A percentile compares a stretch with the other conserved stretches of the same genome.
Conservation (phyloP, 2,329 filamentous ascomycete genomes). For the Cladobotryum protrusum region DNA sequence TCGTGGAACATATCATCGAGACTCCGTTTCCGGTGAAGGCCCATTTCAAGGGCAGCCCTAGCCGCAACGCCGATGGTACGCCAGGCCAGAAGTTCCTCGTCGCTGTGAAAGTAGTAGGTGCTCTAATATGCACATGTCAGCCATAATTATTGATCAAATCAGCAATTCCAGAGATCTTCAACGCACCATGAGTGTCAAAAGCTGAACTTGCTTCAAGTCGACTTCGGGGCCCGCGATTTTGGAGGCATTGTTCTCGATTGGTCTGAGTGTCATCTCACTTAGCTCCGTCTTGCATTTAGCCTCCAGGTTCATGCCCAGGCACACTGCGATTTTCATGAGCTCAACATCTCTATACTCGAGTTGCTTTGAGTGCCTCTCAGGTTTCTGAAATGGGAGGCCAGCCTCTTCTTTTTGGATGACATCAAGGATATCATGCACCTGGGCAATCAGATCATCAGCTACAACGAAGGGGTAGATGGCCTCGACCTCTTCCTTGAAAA, state of each 20-base stretch:
- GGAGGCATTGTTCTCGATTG: constrained; percentile 24
- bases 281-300: constrained; percentile 25
- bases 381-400: neutral
- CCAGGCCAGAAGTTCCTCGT: constrained; percentile 45
- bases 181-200: constrained; percentile 25
- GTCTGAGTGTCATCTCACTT: constrained; percentile 22
- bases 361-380: neutral
- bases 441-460: constrained; percentile 20
- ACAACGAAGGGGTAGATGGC: constrained; percentile 30
- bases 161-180: neutral
- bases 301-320: constrained; percentile 27
- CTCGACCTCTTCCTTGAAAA: constrained; percentile 36
- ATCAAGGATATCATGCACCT: constrained; percentile 21
- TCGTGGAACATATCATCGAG: constrained; percentile 34
- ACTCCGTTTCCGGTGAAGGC: constrained; percentile 40
- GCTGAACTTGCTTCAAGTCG: constrained; percentile 28
- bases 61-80: constrained; percentile 41
- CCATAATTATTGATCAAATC: constrained; percentile 41
- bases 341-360: constrained; percentile 23
- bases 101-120: constrained; percentile 39
- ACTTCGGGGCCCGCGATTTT: constrained; percentile 24
- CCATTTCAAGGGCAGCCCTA: constrained; percentile 41
- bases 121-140: constrained; percentile 41
- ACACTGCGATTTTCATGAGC: constrained; percentile 28
- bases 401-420: constrained; percentile 13